These are phyloP conservation scores for Mycena chlorophos DNA, from an alignment of 768 basidiomycete species.

Conservation along the genomic window DNA sequence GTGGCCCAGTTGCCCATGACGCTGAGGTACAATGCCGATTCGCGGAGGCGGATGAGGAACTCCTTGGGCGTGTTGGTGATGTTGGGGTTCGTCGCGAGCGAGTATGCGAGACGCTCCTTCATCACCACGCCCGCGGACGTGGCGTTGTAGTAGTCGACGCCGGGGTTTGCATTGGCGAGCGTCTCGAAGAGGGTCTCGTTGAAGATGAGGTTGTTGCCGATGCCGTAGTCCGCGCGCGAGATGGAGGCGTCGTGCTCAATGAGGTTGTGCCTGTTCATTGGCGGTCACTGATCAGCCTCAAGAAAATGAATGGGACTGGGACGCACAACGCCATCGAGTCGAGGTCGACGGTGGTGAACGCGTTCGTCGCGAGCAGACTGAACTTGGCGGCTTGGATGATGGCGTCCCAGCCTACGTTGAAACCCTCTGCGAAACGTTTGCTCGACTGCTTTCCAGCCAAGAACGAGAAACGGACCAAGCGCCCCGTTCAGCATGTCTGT, in stretches of 20 bases:
- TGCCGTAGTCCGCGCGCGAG: not conserved
- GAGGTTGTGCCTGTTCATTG: not conserved
- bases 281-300: not conserved
- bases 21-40: not conserved
- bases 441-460: not conserved
- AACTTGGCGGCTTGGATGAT: not conserved
- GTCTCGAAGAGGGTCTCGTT: not conserved
- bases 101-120: not conserved
- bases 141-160: slow-evolving; percentile 1
- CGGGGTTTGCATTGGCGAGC: not conserved
- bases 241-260: not conserved
- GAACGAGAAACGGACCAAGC: not conserved
- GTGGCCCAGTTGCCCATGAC: not conserved
- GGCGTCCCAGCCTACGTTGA: not conserved
- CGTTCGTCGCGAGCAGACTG: not conserved
- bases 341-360: not conserved
- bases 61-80: not conserved
- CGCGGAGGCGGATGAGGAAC: not conserved
- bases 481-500: not conserved
- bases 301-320: not conserved
- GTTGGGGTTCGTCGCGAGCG: not conserved
- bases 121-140: not conserved
- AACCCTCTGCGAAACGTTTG: not conserved
- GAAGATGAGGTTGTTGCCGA: not conserved
- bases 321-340: not conserved